These are phyloP conservation scores for Globisporangium perplexum DNA, from an alignment of 352 stramenopile species.

Conservation along the genomic window DNA sequence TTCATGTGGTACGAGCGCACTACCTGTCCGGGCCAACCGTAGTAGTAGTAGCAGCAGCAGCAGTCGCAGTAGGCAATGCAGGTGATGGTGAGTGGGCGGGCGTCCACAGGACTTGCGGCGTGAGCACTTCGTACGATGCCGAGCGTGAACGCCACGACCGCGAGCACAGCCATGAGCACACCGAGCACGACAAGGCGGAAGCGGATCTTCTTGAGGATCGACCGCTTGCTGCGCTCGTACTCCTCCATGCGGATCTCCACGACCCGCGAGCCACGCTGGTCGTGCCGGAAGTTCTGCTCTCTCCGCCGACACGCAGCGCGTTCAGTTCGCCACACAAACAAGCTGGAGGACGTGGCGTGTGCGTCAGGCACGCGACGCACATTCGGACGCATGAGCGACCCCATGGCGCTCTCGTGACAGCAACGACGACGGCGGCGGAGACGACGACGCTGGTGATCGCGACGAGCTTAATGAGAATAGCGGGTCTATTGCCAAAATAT, in stretches of 20 bases:
- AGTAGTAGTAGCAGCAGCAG: too few species aligned
- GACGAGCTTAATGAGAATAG: too few species aligned
- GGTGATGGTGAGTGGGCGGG: neutral
- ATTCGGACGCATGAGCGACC: constrained; percentile 56
- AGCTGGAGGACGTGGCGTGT: neutral
- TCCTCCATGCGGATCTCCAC: constrained; percentile 70
- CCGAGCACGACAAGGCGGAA: constrained; percentile 52
- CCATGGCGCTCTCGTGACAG: constrained; percentile 11
- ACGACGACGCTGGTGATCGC: too few species aligned
- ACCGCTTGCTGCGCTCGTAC: constrained; percentile 66
- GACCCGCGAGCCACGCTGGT: constrained; percentile 46
- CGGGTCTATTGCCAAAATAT: neutral
- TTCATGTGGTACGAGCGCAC: constrained; percentile 37
- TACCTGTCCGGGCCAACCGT: constrained; percentile 23
- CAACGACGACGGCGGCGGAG: too few species aligned
- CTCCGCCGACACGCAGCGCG: neutral
- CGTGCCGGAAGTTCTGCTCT: constrained; percentile 61
- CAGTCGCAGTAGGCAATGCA: neutral
- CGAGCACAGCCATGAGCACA: constrained; percentile 43
- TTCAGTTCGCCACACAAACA: neutral
- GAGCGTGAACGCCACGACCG: constrained; percentile 38
- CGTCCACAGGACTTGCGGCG: too few species aligned
- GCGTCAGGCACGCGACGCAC: constrained; percentile 15
- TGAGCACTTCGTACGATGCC: constrained; percentile 29
- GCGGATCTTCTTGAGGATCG: constrained; percentile 70